Conservation (phyloP, 768 basidiomycete species). For the Macrolepiota dolichaula region DNA sequence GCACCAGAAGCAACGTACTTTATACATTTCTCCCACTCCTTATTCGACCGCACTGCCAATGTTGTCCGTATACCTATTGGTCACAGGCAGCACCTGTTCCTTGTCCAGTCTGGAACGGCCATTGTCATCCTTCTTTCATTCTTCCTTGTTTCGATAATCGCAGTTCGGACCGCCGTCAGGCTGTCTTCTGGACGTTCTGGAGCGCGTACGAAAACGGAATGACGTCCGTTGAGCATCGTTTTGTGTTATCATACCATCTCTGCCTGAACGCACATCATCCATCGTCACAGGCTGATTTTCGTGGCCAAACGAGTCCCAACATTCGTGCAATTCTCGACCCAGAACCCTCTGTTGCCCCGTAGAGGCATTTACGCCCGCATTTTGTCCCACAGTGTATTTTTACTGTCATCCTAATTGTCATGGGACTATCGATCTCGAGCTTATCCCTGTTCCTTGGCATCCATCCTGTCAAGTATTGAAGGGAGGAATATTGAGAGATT, state of each 20-base stretch:
- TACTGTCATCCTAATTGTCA: neutral
- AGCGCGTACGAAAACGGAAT: neutral
- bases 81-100: neutral
- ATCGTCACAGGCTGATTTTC: neutral
- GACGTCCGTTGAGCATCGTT: neutral
- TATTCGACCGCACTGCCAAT: neutral
- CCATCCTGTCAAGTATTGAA: neutral
- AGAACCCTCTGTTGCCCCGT: neutral
- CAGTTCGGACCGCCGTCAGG: neutral
- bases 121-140: conserved; percentile 2
- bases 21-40: neutral
- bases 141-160: neutral
- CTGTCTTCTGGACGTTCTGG: neutral
- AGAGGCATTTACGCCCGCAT: neutral
- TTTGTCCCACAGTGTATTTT: neutral
- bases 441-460: neutral
- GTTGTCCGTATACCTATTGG: conserved; percentile 6
- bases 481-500: neutral
- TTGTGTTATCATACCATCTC: neutral
- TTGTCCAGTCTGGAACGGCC: neutral
- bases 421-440: neutral
- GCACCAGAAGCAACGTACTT: neutral
- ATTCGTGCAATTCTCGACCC: neutral
- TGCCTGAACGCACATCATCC: neutral
- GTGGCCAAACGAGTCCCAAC: neutral